Evolutionary conservation across 2,329 filamentous ascomycete genomes (phyloP).

Genomic region (Aureobasidium sp.): DNA sequence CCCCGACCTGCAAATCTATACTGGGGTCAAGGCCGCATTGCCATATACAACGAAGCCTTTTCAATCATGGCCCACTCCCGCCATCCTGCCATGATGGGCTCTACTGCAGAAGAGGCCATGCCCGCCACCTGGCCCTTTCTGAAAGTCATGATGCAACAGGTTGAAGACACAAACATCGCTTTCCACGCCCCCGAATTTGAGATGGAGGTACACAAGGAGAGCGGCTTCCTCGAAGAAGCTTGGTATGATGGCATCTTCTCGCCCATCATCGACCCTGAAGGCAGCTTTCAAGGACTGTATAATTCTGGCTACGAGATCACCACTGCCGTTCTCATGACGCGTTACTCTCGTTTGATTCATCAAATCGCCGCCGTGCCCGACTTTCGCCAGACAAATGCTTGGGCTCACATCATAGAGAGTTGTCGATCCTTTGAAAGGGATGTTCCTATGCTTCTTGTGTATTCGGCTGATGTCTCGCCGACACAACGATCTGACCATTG

Average conservation of each 20-base stretch:
- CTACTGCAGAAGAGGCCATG: neutral
- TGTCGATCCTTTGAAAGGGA: slow-evolving; percentile 2
- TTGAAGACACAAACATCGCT: neutral
- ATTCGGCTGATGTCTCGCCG: neutral
- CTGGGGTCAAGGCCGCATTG: neutral
- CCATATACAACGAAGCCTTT: slow-evolving; percentile 2
- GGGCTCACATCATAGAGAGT: neutral
- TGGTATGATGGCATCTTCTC: slow-evolving; percentile 12
- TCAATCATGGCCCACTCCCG: neutral
- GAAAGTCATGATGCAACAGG: neutral
- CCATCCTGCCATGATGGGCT: slow-evolving; percentile 9
- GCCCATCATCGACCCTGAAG: neutral
- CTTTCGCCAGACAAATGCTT: neutral
- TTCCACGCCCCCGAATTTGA: slow-evolving; percentile 1
- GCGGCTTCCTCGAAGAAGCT: slow-evolving; percentile 9
- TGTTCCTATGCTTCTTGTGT: neutral
- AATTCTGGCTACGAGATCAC: slow-evolving; percentile 7
- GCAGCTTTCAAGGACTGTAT: neutral
- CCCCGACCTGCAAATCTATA: slow-evolving; percentile 1
- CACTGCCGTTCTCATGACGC: neutral
- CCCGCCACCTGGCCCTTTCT: slow-evolving; percentile 6
- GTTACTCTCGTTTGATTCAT: neutral
- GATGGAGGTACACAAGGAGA: slow-evolving; percentile 9
- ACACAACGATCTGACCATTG: neutral
- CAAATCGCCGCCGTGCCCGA: neutral